Evolutionary conservation across 306 rosid genomes (phyloP), one percentile per base, ranked within the genome.

Genomic region (Cucumis sativus): DNA sequence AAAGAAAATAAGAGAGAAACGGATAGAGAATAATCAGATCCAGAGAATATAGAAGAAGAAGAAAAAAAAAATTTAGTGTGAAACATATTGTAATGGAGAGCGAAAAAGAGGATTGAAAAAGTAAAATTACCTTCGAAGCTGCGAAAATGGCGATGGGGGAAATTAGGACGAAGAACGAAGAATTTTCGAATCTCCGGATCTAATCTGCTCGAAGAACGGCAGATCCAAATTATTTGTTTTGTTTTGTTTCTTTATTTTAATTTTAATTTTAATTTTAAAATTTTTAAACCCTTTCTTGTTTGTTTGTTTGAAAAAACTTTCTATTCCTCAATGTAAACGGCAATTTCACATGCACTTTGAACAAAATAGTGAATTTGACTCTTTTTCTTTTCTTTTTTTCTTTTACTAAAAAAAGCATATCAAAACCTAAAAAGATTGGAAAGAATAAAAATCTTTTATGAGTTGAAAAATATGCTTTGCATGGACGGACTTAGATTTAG

Each of bases 161-260:
- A 54, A 25, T 9, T 9, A 17, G 45, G 61, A 52, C 10, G 77
- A 72, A 72, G 77, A 54, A 54, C 49, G 77, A 30, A 17, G 77
- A 17, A 25, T 71, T 30, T 43, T 30, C 21, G 54, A 70, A 28
- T 2, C 54, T 33, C 56, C 57, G 57, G 75, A 71, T 72, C 77
- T 51, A 25, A 72, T 72, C 60, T 72, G 60, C 23, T 25, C 28
- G n/a, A 12, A 70, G 18, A 8, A 70, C 47, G 45, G 3, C 60
- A 54, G 63, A 73, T 73, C 63, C 77, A 73, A 73, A 73, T 54
- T 54, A 51, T 73, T 73, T 25, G 33, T 71, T 47, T 67, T 60
- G 43, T 71, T 71, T 70, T 47, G 7, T 17, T 43, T 43, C 49
- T 70, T 70, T 70, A 4, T 28, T 71, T 7, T 47, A 47, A 2